Conservation (phyloP, 1,284 basidiomycete genomes). For the Leccinum pseudoinsigne region DNA sequence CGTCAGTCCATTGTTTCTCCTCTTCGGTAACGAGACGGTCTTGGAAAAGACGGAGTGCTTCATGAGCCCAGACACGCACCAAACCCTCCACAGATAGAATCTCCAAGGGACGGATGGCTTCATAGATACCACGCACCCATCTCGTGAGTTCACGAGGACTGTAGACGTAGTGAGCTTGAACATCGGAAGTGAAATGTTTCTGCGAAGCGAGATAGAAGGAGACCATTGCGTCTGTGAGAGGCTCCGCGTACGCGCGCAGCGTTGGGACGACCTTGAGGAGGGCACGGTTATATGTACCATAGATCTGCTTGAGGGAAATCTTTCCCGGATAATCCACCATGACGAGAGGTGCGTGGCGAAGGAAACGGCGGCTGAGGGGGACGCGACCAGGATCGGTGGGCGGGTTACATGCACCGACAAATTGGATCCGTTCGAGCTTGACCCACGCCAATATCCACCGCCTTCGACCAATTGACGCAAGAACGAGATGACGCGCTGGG, state of each 20-base stretch:
- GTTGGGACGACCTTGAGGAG: slow-evolving; percentile 95
- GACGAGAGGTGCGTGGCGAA: slow-evolving; percentile 97
- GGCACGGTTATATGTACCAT: slow-evolving; percentile 98
- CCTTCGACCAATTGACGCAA: slow-evolving; percentile 97
- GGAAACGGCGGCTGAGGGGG: slow-evolving; percentile 95
- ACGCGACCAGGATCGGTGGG: slow-evolving; percentile 99
- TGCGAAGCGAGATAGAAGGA: slow-evolving; percentile 94
- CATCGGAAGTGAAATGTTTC: slow-evolving; percentile 91
- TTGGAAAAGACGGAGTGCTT: slow-evolving; percentile 96
- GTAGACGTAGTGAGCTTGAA: slow-evolving; percentile 99
- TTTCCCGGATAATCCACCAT: slow-evolving; percentile 99
- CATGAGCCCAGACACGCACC: slow-evolving; percentile 98
- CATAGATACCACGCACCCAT: slow-evolving; percentile 98
- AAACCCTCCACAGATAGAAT: slow-evolving; percentile 91
- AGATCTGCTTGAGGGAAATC: slow-evolving; percentile 97
- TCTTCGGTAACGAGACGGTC: slow-evolving; percentile 94
- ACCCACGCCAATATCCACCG: slow-evolving; percentile 68
- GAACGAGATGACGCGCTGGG: slow-evolving; percentile 93
- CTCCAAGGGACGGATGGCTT: slow-evolving; percentile 93
- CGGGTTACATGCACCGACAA: slow-evolving; percentile 97
- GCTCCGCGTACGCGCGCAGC: slow-evolving; percentile 90
- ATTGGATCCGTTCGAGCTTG: slow-evolving; percentile 96
- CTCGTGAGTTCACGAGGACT: slow-evolving; percentile 98
- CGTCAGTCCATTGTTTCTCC: slow-evolving; percentile 95
- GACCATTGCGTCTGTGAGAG: slow-evolving; percentile 98